A percentile compares a stretch with the other conserved stretches of the same genome.
These are phyloP conservation scores for Tanacetum coccineum DNA, from an alignment of 129 eudicot species.

Conservation along the genomic window DNA sequence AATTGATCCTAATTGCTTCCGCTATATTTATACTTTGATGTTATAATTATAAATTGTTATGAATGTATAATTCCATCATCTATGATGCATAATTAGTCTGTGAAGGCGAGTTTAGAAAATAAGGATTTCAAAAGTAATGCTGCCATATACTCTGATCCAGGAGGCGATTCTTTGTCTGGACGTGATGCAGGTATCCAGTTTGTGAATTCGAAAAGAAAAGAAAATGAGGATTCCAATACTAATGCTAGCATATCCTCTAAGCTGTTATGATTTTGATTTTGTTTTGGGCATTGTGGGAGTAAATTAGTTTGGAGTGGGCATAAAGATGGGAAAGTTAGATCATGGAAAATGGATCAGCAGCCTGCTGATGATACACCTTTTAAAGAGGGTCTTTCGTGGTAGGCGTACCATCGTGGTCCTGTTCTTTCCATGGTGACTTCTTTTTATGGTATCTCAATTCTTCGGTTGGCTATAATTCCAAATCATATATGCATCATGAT, in stretches of 20 bases:
- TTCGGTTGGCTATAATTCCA: not conserved
- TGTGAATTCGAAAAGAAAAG: not conserved
- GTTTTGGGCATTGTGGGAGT: slow-evolving; percentile 59
- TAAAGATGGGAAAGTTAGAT: slow-evolving; percentile 86
- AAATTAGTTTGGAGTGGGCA: slow-evolving; percentile 95
- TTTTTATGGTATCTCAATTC: slow-evolving; percentile 52
- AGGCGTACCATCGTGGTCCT: slow-evolving; percentile 81
- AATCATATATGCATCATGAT: not conserved
- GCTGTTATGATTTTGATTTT: no score
- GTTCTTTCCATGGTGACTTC: slow-evolving; percentile 70
- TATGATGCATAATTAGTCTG: not conserved
- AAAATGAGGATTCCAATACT: not conserved
- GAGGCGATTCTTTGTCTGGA: not conserved
- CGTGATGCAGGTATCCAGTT: not conserved
- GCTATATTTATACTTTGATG: no score
- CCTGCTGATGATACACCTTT: slow-evolving; percentile 42
- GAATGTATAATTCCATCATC: no score
- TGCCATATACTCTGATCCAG: not conserved
- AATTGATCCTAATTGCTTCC: no score
- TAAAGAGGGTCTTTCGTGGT: slow-evolving; percentile 83
- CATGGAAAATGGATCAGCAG: slow-evolving; percentile 84
- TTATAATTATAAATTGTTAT: no score
- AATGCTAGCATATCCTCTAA: not conserved
- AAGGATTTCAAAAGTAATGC: not conserved
- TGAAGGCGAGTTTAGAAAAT: not conserved